Percentiles rank a stretch among this genome's conserved stretches.
These are phyloP conservation scores for Cryphonectria carpinicola DNA, from an alignment of 2,329 filamentous ascomycete genomes.

Conservation along the genomic window DNA sequence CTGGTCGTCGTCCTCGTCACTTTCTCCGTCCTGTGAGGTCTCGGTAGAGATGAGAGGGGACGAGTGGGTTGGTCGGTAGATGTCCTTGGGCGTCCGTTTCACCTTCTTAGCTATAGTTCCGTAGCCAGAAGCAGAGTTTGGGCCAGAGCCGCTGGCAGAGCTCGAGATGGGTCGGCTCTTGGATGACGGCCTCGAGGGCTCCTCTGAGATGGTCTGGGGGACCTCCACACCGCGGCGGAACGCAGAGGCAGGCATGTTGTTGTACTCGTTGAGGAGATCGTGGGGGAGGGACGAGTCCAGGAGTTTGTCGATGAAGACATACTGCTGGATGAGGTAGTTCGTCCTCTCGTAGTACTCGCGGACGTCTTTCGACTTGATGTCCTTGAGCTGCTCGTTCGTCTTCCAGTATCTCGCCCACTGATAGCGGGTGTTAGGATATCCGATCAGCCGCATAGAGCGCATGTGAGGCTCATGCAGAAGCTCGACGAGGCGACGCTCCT, in stretches of 20 bases:
- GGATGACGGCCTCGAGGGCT: slow-evolving; percentile 47
- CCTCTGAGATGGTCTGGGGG: slow-evolving; percentile 77
- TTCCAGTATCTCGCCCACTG: slow-evolving; percentile 88
- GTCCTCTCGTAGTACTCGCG: slow-evolving; percentile 87
- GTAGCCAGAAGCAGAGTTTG: slow-evolving; percentile 16
- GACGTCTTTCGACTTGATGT: slow-evolving; percentile 69
- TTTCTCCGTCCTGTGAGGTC: slow-evolving; percentile 47
- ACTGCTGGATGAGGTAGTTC: slow-evolving; percentile 88
- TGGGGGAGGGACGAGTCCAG: slow-evolving; percentile 93
- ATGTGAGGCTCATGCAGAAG: slow-evolving; percentile 72
- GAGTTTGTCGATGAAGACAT: slow-evolving; percentile 88
- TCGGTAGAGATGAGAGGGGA: slow-evolving; percentile 62
- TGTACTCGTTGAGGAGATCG: slow-evolving; percentile 88
- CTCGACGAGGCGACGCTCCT: slow-evolving; percentile 62
- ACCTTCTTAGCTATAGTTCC: slow-evolving; percentile 52
- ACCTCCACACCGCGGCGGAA: slow-evolving; percentile 61
- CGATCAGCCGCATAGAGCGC: slow-evolving; percentile 84
- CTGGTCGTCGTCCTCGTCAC: slow-evolving; percentile 50
- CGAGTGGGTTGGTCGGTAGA: slow-evolving; percentile 77
- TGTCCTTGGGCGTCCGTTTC: slow-evolving; percentile 81
- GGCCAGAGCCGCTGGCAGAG: slow-evolving; percentile 30
- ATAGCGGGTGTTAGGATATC: slow-evolving; percentile 84
- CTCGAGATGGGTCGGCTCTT: slow-evolving; percentile 34
- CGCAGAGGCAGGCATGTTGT: slow-evolving; percentile 60
- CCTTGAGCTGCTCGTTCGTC: slow-evolving; percentile 71